These are phyloP conservation scores for Pisolithus orientalis DNA, from an alignment of 768 basidiomycete species.

Conservation along the genomic window DNA sequence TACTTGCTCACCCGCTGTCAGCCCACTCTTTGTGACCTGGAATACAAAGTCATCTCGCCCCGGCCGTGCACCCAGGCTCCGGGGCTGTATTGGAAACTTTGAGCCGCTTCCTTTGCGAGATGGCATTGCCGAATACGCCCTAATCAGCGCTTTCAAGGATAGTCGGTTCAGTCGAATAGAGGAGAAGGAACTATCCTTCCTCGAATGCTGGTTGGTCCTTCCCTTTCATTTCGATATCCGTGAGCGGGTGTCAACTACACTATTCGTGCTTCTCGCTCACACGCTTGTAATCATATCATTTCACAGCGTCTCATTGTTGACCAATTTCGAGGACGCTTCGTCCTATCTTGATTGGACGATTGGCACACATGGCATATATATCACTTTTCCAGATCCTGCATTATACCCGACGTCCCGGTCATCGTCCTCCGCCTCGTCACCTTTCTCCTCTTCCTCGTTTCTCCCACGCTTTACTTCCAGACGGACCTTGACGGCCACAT, in stretches of 20 bases:
- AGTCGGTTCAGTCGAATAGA: slow-evolving; percentile 79
- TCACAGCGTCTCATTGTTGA: slow-evolving; percentile 82
- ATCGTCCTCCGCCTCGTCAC: slow-evolving; percentile 63
- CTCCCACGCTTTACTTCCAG: slow-evolving; percentile 49
- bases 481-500: slow-evolving; percentile 76
- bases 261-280: not conserved
- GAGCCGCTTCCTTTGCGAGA: slow-evolving; percentile 64
- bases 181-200: slow-evolving; percentile 62
- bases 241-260: not conserved
- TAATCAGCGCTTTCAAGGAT: slow-evolving; percentile 88
- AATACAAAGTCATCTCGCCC: slow-evolving; percentile 63
- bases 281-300: not conserved
- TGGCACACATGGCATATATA: slow-evolving; percentile 87
- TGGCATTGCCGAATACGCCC: slow-evolving; percentile 85
- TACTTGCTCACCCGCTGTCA: slow-evolving; percentile 9
- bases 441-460: slow-evolving; percentile 58
- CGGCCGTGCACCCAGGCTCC: slow-evolving; percentile 55
- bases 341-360: slow-evolving; percentile 92
- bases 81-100: slow-evolving; percentile 97
- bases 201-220: slow-evolving; percentile 79
- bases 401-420: slow-evolving; percentile 41
- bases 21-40: slow-evolving; percentile 96
- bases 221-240: slow-evolving; percentile 1
- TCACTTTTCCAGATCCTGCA: slow-evolving; percentile 80
- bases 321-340: slow-evolving; percentile 80